These are phyloP conservation scores for Sclerotinia minor DNA, from an alignment of 2,329 filamentous ascomycete genomes.

Conservation along the genomic window DNA sequence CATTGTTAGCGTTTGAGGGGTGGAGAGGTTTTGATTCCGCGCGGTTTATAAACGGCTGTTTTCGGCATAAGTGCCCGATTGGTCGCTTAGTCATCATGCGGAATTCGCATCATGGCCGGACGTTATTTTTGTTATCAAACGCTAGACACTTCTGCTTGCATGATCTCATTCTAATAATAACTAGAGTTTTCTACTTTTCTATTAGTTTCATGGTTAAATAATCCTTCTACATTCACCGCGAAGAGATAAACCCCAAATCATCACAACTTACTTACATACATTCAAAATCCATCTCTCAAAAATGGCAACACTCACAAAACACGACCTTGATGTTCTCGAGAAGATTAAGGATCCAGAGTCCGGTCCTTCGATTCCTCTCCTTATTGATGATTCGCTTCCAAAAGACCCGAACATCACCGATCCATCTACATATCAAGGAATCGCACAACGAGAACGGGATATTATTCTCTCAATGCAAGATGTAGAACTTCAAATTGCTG, in stretches of 20 bases:
- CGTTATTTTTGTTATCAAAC: constrained; percentile 5
- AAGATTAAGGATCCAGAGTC: constrained; percentile 69
- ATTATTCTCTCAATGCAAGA: constrained; percentile 57
- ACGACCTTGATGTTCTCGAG: constrained; percentile 62
- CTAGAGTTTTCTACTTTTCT: neutral
- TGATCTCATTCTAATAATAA: neutral
- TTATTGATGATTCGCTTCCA: constrained; percentile 52
- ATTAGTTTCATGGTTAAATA: neutral
- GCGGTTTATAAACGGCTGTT: constrained; percentile 14
- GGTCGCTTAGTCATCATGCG: constrained; percentile 1
- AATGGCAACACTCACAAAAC: constrained; percentile 53
- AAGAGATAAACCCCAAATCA: neutral
- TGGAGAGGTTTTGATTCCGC: constrained; percentile 8
- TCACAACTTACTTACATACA: neutral
- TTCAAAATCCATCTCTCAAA: constrained; percentile 21
- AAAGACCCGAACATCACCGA: constrained; percentile 60
- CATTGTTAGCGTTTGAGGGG: neutral
- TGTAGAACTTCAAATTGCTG: constrained; percentile 50
- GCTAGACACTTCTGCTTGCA: neutral
- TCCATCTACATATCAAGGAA: constrained; percentile 49
- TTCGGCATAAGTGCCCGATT: constrained; percentile 16
- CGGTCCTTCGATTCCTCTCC: constrained; percentile 54
- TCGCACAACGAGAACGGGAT: constrained; percentile 53
- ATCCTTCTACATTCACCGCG: neutral
- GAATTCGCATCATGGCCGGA: neutral